Evolutionary conservation across 192 early-diverging fungal genomes (phyloP).

Genomic region (Backusella liffmaniae): DNA sequence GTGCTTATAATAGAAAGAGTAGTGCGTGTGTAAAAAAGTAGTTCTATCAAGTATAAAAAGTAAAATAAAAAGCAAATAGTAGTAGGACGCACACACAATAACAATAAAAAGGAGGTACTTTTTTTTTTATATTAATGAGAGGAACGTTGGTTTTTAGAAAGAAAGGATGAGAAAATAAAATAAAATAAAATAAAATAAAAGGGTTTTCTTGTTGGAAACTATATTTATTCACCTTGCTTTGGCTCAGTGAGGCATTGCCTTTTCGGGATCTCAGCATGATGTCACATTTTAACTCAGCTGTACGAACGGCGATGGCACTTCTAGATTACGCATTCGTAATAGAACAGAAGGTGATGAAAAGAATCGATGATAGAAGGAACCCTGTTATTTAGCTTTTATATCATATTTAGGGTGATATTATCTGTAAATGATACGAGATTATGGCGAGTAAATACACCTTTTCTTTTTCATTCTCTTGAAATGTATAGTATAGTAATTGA

Average conservation of each 20-base stretch:
- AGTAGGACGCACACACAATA: not conserved
- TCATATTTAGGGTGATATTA: no score
- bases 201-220: not conserved
- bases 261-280: slow-evolving; percentile 3
- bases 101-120: not conserved
- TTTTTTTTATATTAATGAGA: not conserved
- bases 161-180: not conserved
- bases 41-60: not conserved
- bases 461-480: no score
- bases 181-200: not conserved
- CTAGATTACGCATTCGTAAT: no score
- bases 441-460: no score
- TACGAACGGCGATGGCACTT: not conserved
- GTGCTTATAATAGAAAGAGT: not conserved
- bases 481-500: no score
- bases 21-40: not conserved
- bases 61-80: not conserved
- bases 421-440: no score
- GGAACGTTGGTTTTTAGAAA: slow-evolving; percentile 6
- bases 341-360: no score
- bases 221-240: not conserved
- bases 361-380: no score
- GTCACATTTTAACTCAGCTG: not conserved
- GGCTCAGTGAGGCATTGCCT: not conserved
- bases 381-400: no score